Conservation (phyloP, 768 basidiomycete genomes). For the Phylloporus scabripes region DNA sequence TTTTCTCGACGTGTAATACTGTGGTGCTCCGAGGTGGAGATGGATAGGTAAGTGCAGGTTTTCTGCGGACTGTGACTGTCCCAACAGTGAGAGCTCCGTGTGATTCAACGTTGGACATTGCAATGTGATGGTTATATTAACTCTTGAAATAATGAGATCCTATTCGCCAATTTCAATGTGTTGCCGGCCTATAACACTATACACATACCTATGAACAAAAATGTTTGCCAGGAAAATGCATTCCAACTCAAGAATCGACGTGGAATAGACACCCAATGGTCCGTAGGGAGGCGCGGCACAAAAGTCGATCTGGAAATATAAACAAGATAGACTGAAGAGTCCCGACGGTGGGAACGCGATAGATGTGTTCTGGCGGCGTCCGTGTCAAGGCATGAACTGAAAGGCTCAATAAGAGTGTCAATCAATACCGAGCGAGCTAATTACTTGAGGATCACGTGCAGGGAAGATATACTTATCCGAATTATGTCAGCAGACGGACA, state of each 20-base stretch:
- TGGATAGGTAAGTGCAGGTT: constrained; percentile 53
- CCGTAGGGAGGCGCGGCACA: constrained; percentile 3
- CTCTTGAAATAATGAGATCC: constrained; percentile 6
- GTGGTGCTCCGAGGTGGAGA: constrained; percentile 43
- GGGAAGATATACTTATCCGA: constrained; percentile 12
- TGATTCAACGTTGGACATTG: constrained; percentile 24
- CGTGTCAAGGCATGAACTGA: constrained; percentile 21
- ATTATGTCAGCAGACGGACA: neutral
- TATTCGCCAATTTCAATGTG: constrained; percentile 5
- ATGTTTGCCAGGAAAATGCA: constrained; percentile 14
- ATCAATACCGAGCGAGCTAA: constrained; percentile 6
- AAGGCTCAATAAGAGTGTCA: constrained; percentile 11
- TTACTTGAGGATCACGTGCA: constrained; percentile 22
- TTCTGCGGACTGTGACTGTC: constrained; percentile 40
- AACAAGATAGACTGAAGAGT: constrained; percentile 17
- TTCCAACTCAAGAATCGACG: constrained; percentile 16
- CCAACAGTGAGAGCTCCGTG: constrained; percentile 5
- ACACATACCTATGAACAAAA: constrained; percentile 20
- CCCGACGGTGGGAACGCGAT: constrained; percentile 7
- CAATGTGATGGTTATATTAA: constrained; percentile 7
- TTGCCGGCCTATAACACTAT: neutral
- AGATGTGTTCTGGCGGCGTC: constrained; percentile 6
- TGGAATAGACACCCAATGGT: constrained; percentile 11
- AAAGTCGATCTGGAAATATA: constrained; percentile 16
- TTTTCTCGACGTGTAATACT: constrained; percentile 18